These are phyloP conservation scores for Tuber aestivum DNA, from an alignment of 495 filamentous ascomycete species.

Conservation along the genomic window DNA sequence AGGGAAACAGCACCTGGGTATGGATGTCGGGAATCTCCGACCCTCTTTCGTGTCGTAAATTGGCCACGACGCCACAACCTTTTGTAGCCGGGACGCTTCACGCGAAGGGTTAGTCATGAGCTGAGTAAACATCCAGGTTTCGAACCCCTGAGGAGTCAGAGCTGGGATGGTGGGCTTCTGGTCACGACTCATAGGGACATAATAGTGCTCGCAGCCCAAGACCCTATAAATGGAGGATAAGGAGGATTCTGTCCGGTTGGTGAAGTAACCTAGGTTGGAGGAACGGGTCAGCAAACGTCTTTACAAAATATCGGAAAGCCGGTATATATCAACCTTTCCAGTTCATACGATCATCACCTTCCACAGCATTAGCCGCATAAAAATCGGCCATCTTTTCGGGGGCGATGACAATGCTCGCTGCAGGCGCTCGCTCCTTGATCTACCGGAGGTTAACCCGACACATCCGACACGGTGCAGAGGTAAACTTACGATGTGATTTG, in stretches of 20 bases:
- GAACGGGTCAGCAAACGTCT: constrained; percentile 35
- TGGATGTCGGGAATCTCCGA: constrained; percentile 31
- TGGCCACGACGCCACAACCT: constrained; percentile 66
- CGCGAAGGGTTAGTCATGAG: constrained; percentile 72
- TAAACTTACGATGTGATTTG: constrained; percentile 64
- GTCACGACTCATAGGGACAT: constrained; percentile 59
- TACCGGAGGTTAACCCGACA: constrained; percentile 44
- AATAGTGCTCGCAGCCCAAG: constrained; percentile 71
- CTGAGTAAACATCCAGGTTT: constrained; percentile 66
- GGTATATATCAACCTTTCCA: constrained; percentile 52
- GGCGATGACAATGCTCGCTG: constrained; percentile 69
- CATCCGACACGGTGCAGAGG: not conserved
- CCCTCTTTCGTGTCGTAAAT: constrained; percentile 50
- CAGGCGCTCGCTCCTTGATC: constrained; percentile 73
- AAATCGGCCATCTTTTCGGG: constrained; percentile 74
- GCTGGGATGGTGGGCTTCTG: constrained; percentile 65
- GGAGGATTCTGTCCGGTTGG: constrained; percentile 39
- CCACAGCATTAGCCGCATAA: constrained; percentile 60
- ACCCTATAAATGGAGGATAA: constrained; percentile 69
- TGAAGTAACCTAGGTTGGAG: constrained; percentile 49
- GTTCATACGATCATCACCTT: constrained; percentile 57
- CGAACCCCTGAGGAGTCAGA: constrained; percentile 74
- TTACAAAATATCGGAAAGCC: constrained; percentile 41
- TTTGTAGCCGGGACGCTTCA: constrained; percentile 68
- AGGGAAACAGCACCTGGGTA: constrained; percentile 40